Base-by-base conservation (phyloP, 2,329 filamentous ascomycete species). In the Scedosporium dehoogii region DNA sequence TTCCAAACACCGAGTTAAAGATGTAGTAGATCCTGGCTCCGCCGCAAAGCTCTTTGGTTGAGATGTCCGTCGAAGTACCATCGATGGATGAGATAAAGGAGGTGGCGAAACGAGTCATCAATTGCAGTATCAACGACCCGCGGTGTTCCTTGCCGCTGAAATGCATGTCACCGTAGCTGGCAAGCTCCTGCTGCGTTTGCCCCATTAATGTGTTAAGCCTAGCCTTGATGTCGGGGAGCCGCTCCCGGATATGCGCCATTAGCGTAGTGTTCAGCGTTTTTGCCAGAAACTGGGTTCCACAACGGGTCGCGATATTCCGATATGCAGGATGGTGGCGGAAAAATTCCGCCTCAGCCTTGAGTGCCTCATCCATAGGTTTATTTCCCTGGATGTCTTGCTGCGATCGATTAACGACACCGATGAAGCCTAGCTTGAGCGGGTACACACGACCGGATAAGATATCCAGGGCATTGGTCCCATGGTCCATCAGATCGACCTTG, bases 71-170 rank as follows among this genome's bases (percentile, higher is more conserved):
- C 4, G 93, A 97, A 6, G 94, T 99, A 80, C 94, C 94, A 72
- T 99, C 94, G 66, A 99, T 99, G 12, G 94, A 97, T 5, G 94
- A 93, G 71, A 97, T 97, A 76, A 99, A 99, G 0, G 92, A 96
- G 3, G 91, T 94, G 9, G 94, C 94, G 70, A 99, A 99, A 48
- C 94, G 90, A 12, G 94, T 99, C 94, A 99, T 99, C 63, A 96
- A 85, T 75, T 97, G 93, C 66, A 99, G 78, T 63, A 99, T 96
- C 66, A 99, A 82, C 29, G 93, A 96, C 38, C 94, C 94, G 59
- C 93, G 85, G 73, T 99, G 94, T 74, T 97, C 94, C 74, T 96
- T 96, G 69, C 94, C 94, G 66, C 90, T 96, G 73, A 99, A 99
- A 69, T 96, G 90, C 79, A 94, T 96, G 73, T 97, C 96, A 44